A percentile compares a stretch with the other conserved stretches of the same genome.
Evolutionary conservation across 1,284 basidiomycete species (phyloP).

Genomic region (Papiliotrema flavescens): DNA sequence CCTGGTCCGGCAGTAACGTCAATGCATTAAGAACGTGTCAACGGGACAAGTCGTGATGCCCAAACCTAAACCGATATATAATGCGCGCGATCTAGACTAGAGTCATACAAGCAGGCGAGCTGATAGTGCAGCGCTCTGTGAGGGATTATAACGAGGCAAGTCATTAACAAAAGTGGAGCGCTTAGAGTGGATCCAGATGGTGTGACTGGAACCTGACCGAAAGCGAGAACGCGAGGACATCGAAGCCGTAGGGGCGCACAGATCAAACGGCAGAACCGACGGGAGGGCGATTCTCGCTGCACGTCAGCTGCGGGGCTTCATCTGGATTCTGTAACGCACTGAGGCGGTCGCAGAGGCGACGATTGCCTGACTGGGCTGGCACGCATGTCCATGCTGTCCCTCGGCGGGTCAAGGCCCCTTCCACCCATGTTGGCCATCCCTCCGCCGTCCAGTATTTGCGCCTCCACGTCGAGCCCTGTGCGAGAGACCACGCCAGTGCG

Average conservation of each 20-base stretch:
- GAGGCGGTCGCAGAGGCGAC: not conserved
- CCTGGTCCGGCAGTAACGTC: too few species aligned
- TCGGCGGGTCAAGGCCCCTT: conserved; percentile 12
- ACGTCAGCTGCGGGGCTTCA: not conserved
- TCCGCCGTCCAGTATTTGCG: conserved; percentile 48
- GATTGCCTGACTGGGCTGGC: not conserved
- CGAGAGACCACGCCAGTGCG: conserved; percentile 35
- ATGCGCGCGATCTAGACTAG: too few species aligned
- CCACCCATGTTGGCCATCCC: conserved; percentile 42
- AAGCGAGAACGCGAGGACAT: too few species aligned
- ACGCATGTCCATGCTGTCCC: not conserved
- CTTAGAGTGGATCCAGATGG: too few species aligned
- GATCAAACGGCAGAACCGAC: not conserved
- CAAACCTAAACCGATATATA: not conserved
- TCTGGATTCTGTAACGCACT: not conserved
- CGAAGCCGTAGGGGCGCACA: too few species aligned
- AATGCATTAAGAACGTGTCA: not conserved
- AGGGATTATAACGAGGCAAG: too few species aligned
- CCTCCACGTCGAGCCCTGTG: conserved; percentile 48
- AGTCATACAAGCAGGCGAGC: too few species aligned
- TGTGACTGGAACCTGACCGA: too few species aligned
- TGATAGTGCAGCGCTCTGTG: too few species aligned
- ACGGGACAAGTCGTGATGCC: not conserved
- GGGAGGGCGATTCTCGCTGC: not conserved
- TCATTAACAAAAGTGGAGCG: too few species aligned